phyloP scores from a whole-genome alignment of 2,329 filamentous ascomycete genomes.

The Monilinia fructicola region DNA sequence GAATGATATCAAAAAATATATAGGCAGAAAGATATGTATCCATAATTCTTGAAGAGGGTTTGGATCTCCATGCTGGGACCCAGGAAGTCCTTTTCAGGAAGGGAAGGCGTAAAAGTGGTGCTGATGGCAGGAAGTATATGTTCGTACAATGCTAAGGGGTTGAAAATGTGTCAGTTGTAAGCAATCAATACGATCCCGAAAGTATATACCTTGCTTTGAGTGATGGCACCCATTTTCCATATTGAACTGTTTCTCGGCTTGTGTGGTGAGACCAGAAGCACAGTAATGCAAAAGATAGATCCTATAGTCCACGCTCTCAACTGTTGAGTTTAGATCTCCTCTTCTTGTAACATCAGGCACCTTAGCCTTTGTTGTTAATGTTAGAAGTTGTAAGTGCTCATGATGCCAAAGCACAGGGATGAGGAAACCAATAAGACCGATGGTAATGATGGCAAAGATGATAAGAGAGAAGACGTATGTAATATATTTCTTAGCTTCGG shows the following conservation, averaged over 20 bases:
- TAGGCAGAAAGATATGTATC: conserved; percentile 3
- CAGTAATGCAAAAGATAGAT: conserved; percentile 13
- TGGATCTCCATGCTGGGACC: neutral
- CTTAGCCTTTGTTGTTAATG: neutral
- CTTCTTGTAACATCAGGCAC: neutral
- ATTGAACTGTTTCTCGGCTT: neutral
- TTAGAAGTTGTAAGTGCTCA: conserved; percentile 8
- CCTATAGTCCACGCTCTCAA: neutral
- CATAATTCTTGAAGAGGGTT: conserved; percentile 5
- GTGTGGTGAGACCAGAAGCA: conserved; percentile 1
- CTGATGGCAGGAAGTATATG: neutral
- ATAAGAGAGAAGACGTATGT: conserved; percentile 10
- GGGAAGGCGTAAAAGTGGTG: neutral
- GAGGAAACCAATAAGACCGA: neutral
- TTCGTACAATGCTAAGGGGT: conserved; percentile 1
- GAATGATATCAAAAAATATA: conserved; percentile 5
- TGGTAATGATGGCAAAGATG: conserved; percentile 1
- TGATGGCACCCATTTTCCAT: conserved; percentile 1
- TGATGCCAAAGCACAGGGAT: conserved; percentile 12
- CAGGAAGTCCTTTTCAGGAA: neutral
- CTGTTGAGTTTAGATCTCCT: neutral
- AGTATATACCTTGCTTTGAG: conserved; percentile 11
- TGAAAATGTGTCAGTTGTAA: neutral
- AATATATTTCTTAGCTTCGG: neutral
- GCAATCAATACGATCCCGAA: neutral